phyloP scores from a whole-genome alignment of 306 rosid genomes.

The Betula pendula region DNA sequence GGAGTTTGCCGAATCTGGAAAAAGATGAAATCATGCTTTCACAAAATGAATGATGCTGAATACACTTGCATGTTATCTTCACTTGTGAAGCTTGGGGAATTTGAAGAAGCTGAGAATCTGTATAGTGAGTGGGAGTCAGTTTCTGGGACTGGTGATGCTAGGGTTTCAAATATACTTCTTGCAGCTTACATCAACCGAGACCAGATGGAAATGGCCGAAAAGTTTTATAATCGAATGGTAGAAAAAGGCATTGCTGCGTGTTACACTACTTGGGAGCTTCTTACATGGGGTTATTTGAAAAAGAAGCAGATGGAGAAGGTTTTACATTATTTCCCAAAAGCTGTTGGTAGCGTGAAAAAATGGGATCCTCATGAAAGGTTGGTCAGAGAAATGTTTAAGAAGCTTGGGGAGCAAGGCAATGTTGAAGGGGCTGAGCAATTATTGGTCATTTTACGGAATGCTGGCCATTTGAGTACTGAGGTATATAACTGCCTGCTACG shows the following conservation, averaged over 20 bases:
- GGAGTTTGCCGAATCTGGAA: conserved; percentile 70
- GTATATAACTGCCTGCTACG: conserved; percentile 61
- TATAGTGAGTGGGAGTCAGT: conserved; percentile 78
- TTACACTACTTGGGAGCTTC: conserved; percentile 89
- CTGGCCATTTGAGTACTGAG: conserved; percentile 62
- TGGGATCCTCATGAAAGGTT: conserved; percentile 61
- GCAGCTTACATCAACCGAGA: conserved; percentile 66
- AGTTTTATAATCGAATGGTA: conserved; percentile 44
- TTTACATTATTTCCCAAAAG: conserved; percentile 57
- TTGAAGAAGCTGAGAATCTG: conserved; percentile 72
- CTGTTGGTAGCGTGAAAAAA: conserved; percentile 63
- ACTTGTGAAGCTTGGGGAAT: conserved; percentile 65
- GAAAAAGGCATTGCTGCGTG: conserved; percentile 49
- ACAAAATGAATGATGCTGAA: conserved; percentile 76
- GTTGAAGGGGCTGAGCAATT: conserved; percentile 68
- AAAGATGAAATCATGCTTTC: conserved; percentile 62
- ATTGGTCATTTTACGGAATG: conserved; percentile 56
- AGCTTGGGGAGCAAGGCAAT: conserved; percentile 58
- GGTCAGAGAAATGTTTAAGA: conserved; percentile 55
- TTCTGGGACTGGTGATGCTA: conserved; percentile 66
- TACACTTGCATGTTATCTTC: conserved; percentile 85
- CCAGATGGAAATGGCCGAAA: conserved; percentile 72
- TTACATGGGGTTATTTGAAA: conserved; percentile 72
- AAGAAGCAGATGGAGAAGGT: conserved; percentile 49
- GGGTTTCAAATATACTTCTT: conserved; percentile 70